Conservation (phyloP, 768 basidiomycete species). For the Hericium coralloides region DNA sequence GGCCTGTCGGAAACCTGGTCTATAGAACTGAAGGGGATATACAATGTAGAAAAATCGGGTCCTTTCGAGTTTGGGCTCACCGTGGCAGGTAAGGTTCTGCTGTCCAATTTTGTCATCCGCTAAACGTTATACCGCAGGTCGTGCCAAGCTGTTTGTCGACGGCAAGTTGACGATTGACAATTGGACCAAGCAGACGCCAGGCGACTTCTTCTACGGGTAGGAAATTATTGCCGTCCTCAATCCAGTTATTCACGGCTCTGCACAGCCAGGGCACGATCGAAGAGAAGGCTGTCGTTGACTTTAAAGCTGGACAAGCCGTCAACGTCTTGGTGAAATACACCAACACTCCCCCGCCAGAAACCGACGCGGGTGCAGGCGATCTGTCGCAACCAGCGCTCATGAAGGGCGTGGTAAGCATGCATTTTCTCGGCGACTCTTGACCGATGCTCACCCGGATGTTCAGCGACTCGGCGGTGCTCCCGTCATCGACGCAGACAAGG, state of each 20-base stretch:
- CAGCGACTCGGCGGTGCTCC: conserved; percentile 62
- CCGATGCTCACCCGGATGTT: not conserved
- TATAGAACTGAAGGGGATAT: conserved; percentile 44
- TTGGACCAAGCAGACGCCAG: conserved; percentile 58
- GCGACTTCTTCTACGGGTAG: conserved; percentile 65
- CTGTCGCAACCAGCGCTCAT: conserved; percentile 58
- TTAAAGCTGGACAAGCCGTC: conserved; percentile 37
- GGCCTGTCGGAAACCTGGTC: conserved; percentile 48
- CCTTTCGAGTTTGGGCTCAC: conserved; percentile 54
- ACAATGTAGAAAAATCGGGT: conserved; percentile 39
- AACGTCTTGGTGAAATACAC: conserved; percentile 55
- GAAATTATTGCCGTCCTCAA: conserved; percentile 7
- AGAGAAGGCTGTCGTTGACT: conserved; percentile 42
- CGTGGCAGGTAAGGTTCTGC: conserved; percentile 36
- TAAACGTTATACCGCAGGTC: conserved; percentile 24
- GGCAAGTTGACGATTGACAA: conserved; percentile 57
- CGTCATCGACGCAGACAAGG: conserved; percentile 48
- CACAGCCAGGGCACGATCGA: conserved; percentile 54
- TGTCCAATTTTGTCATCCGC: not conserved
- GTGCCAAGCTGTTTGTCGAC: conserved; percentile 56
- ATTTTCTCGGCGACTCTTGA: too few species aligned
- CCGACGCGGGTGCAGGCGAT: conserved; percentile 27
- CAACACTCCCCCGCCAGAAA: conserved; percentile 43
- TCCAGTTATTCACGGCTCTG: not conserved
- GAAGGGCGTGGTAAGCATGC: conserved; percentile 49